Evolutionary conservation across 805 yeast species (phyloP), one percentile per base, ranked within the genome.

Genomic region (Monosporozyma aquatica): DNA sequence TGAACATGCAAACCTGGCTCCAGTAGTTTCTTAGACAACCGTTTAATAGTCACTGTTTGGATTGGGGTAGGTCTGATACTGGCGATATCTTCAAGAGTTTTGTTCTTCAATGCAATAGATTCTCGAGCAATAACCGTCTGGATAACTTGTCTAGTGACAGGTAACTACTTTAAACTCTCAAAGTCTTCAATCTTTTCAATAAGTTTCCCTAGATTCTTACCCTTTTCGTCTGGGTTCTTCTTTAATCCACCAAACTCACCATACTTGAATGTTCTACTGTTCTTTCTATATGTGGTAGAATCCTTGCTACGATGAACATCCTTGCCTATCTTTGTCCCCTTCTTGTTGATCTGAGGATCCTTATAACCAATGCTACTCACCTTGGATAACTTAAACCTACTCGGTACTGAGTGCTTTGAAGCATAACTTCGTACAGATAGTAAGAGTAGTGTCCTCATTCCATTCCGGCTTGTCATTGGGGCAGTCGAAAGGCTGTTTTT

Each of bases 21-120:
- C 64, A 61, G 61, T 13, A 67, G 45, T 7, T 49, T 43, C 35
- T 56, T 53, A 1, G 66, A 52, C 18, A 66, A 45, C 22, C 52
- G 54, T 43, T 64, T 66, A 33, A 85, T 74, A 5, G 92, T 81
- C 5, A 89, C 81, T 4, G 76, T 70, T 63, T 90, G 98, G 34
- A 90, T 83, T 1, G 92, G 86, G 0, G 95, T 78, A 9, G 97
- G 83, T 34, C 51, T 58, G 8, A 66, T 59, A 9, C 43, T 42
- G 1, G 46, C 41, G 14, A 17, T 2, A 6, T 6, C 22, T 2
- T 41, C n/a, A 10, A 23, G 23, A 2, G 30, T 28, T 7, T 25
- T 27, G 9, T 58, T 55, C 18, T 58, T 57, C 5, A 69, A 48
- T 11, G 72, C 66, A 9, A 44, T 10, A 0, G 80, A 69, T 43